Base-by-base conservation (phyloP, 1,139 yeast genomes). In the Hansenula sp. region DNA sequence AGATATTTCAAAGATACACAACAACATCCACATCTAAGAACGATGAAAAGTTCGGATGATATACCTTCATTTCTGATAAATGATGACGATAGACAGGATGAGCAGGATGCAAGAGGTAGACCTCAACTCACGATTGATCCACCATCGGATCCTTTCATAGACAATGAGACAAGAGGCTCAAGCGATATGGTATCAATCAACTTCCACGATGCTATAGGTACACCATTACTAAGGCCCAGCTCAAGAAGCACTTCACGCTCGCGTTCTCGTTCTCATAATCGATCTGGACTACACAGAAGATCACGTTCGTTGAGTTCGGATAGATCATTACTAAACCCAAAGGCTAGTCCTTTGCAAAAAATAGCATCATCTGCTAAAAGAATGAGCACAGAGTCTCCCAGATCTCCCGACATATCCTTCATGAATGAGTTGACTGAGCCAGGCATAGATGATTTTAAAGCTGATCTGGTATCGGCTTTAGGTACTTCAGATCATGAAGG, bases 401-500 rank as follows among this genome's bases (percentile, higher is more conserved):
- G 24, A 10, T 24, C 29, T 33, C 25, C 35, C 8, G 33, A 29
- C 8, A 21, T 38, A 13, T 33, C 40, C 1, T 24, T 38, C 20
- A 29, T 38, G 29, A 33, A 38, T 21, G 40, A 34, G 7, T 26
- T 38, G 1, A 22, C 40, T 3, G 27, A 32, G n/a, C 18, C 26
- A 10, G 30, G 29, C 19, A 29, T 38, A 6, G 30, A 33, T 29
- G 37, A 38, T 18, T 24, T 38, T 3, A 38, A 38, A 20, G 40
- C 37, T n/a, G 40, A 38, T 19, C 19, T 38, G 18, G 37, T 29
- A 7, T 33, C 40, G 18, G 40, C 40, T 5, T 21, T 38, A 20
- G 40, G 40, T 24, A 29, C 34, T 6, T 17, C 40, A 12, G 21
- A 19, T 16, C 36, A 32, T 12, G 30, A 33, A 16, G 40, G 40